These are phyloP conservation scores for Euphorbia pulcherrima DNA, from an alignment of 345 rosid genomes.

Conservation along the genomic window DNA sequence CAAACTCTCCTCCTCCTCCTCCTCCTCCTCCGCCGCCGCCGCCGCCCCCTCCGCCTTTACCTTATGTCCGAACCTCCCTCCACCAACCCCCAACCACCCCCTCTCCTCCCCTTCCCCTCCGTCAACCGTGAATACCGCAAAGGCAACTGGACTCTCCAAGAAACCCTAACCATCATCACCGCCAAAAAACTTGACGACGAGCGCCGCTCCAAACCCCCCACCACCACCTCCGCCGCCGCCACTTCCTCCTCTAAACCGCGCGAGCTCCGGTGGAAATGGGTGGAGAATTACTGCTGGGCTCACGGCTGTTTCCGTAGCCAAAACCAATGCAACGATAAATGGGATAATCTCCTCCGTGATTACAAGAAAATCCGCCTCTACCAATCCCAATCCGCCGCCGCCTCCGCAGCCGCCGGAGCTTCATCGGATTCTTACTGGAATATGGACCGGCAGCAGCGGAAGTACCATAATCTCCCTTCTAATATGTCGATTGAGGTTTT, in stretches of 20 bases:
- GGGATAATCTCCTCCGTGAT: constrained; percentile 44
- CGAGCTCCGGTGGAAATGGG: constrained; percentile 39
- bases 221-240: constrained; percentile 13
- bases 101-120: not conserved
- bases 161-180: constrained; percentile 30
- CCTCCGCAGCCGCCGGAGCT: not conserved
- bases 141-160: constrained; percentile 40
- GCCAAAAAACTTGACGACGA: constrained; percentile 39
- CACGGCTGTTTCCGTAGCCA: constrained; percentile 38
- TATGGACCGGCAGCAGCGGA: constrained; percentile 32
- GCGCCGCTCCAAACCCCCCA: constrained; percentile 26
- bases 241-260: constrained; percentile 16
- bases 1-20: too few relatives aligned
- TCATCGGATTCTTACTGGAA: constrained; percentile 26
- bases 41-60: not conserved
- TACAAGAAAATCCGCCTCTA: constrained; percentile 33
- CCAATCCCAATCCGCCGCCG: constrained; percentile 13
- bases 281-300: constrained; percentile 39
- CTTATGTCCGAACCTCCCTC: constrained; percentile 28
- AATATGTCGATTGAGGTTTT: constrained; percentile 32
- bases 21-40: not conserved
- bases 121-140: constrained; percentile 29
- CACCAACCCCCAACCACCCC: constrained; percentile 6
- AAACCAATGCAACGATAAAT: constrained; percentile 46
- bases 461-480: constrained; percentile 34